Base-by-base conservation (phyloP, 805 yeast genomes). In the Saccharomycopsis capsularis region DNA sequence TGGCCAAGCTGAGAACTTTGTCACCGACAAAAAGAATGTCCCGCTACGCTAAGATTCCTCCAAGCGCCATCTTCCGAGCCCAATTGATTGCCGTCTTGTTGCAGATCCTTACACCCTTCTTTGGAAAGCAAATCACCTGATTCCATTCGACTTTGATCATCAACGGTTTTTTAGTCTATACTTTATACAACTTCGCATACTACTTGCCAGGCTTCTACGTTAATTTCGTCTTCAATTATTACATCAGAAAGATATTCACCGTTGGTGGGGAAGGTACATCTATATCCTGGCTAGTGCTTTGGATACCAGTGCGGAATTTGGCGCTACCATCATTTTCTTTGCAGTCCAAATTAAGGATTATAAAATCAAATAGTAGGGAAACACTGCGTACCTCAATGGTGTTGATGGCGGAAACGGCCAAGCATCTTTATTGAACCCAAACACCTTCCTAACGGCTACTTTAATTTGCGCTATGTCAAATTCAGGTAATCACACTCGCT, bases 321-420 rank as follows among this genome's bases (percentile, higher is more conserved):
- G 80, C 50, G 79, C 77, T 1, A 64, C 79, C 40, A 63, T 81
- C 3, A 52, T 64, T 15, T 82, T 82, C 64, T 77, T 78, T 57
- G 63, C 75, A 1, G 70, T 71, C 3, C 65, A 68, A 50, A 77
- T 70, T 57, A 69, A 75, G 42, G 65, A 67, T 2, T 66, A 64
- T 24, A 53, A 59, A 3, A 46, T 80, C 13, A 53, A 63, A 37
- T 82, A 88, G 88, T 82, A 88, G 88, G 88, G 88, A 1, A 79
- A 78, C 49, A 61, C 69, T 53, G 64, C 70, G 11, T 37, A 59
- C 0, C 58, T 55, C 43, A 55, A 42, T 1, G 76, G 76, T 48
- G 47, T 64, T 36, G 76, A 73, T 41, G 69, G 65, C 37, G 64
- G 62, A 36, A 25, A 34, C 2, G 68, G 68, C n/a, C 59, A 51